These are phyloP conservation scores for Macrocystidia cucumis DNA, from an alignment of 1,284 basidiomycete genomes.

Conservation along the genomic window DNA sequence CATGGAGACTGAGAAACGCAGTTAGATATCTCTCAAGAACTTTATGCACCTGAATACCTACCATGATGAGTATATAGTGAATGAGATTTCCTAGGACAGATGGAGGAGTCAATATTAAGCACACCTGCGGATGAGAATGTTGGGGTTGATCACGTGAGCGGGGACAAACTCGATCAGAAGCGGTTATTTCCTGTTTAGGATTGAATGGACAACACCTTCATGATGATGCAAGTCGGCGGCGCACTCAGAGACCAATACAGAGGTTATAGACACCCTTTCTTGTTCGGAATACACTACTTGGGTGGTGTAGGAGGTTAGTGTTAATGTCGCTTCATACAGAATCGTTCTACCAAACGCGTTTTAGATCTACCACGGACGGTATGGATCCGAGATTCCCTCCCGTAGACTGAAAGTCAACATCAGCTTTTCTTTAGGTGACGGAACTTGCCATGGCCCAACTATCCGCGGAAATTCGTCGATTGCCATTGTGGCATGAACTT, in stretches of 20 bases:
- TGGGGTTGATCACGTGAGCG: too few species aligned
- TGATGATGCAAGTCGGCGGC: too few species aligned
- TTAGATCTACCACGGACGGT: constrained; percentile 38
- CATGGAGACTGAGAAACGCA: constrained; percentile 32
- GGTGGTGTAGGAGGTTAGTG: constrained; percentile 31
- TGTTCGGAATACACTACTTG: constrained; percentile 31
- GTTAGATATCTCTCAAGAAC: not conserved
- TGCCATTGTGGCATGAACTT: constrained; percentile 33
- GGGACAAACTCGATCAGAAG: too few species aligned
- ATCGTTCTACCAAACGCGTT: constrained; percentile 2
- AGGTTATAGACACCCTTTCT: constrained; percentile 41
- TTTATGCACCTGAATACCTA: not conserved
- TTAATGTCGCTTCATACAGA: not conserved
- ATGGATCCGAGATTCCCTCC: constrained; percentile 11
- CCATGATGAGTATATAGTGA: not conserved
- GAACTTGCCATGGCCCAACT: constrained; percentile 43
- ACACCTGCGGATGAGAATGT: too few species aligned
- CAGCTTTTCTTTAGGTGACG: constrained; percentile 23
- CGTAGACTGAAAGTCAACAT: constrained; percentile 1
- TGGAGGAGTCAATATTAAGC: too few species aligned
- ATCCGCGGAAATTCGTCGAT: constrained; percentile 34
- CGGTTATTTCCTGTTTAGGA: too few species aligned
- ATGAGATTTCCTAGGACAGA: constrained; percentile 1
- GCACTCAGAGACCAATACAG: constrained; percentile 15
- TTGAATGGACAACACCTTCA: too few species aligned